These are phyloP conservation scores for Populus nigra DNA, from an alignment of 345 rosid genomes.

Conservation along the genomic window DNA sequence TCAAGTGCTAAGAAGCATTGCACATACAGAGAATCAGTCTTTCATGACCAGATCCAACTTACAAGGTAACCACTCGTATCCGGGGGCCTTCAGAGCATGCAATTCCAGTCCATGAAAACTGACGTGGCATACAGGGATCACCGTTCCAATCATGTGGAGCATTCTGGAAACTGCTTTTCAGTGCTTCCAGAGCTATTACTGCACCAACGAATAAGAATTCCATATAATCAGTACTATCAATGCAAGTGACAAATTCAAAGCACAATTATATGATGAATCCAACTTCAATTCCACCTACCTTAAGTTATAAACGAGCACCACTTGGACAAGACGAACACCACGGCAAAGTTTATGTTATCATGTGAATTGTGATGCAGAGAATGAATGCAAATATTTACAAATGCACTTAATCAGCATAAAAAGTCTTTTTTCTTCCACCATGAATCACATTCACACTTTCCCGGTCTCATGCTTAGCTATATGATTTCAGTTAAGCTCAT, in stretches of 20 bases:
- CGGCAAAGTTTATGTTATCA: too few species aligned
- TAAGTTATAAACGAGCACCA: neutral
- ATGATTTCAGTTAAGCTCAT: neutral
- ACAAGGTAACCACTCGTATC: constrained; percentile 67
- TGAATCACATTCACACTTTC: neutral
- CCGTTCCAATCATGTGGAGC: constrained; percentile 80
- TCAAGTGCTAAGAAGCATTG: constrained; percentile 1
- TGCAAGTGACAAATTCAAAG: neutral
- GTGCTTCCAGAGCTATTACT: constrained; percentile 52
- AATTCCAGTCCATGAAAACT: constrained; percentile 78
- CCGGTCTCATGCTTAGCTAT: neutral
- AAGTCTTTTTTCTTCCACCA: neutral
- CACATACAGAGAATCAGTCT: neutral
- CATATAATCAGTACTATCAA: neutral
- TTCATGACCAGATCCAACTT: constrained; percentile 37
- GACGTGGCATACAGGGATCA: constrained; percentile 78
- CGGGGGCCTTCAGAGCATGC: constrained; percentile 62
- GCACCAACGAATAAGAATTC: constrained; percentile 18
- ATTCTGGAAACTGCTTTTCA: constrained; percentile 49
- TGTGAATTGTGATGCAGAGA: too few species aligned
- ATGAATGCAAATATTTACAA: too few species aligned
- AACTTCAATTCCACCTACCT: neutral
- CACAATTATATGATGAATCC: neutral
- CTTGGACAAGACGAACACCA: neutral
- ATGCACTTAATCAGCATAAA: too few species aligned